Evolutionary conservation across 2,329 filamentous ascomycete species (phyloP).

Genomic region (Pseudogymnoascus sp.): DNA sequence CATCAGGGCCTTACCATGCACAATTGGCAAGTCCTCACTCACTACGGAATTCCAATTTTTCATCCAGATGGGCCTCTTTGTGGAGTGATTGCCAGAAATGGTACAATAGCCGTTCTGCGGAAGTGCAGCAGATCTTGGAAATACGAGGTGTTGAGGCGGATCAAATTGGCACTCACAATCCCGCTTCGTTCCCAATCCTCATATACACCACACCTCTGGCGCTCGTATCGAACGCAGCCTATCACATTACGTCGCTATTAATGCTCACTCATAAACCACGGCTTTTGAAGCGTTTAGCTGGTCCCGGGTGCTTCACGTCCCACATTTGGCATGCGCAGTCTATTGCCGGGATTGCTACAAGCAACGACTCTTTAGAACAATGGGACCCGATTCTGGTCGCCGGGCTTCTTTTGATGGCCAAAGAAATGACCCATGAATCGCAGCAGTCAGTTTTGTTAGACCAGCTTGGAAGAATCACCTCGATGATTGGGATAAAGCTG

Average conservation of each 20-base stretch:
- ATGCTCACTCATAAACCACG: conserved; percentile 8
- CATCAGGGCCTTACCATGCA: neutral
- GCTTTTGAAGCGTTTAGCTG: conserved; percentile 3
- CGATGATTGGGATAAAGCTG: conserved; percentile 15
- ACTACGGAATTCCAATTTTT: neutral
- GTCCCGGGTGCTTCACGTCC: conserved; percentile 12
- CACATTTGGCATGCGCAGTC: conserved; percentile 26
- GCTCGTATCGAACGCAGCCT: neutral
- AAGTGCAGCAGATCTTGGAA: conserved; percentile 7
- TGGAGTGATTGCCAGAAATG: conserved; percentile 8
- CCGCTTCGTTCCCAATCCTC: conserved; percentile 7
- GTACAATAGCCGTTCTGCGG: conserved; percentile 1
- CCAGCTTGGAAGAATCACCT: conserved; percentile 16
- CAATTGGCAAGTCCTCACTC: neutral
- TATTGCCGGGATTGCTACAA: conserved; percentile 23
- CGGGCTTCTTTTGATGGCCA: conserved; percentile 19
- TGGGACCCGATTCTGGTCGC: conserved; percentile 28
- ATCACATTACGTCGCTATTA: neutral
- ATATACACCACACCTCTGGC: conserved; percentile 9
- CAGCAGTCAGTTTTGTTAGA: conserved; percentile 20
- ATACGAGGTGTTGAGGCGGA: neutral
- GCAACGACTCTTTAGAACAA: conserved; percentile 27
- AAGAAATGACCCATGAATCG: conserved; percentile 20
- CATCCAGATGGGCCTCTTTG: neutral
- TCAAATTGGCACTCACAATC: neutral